Conservation (phyloP, 495 filamentous ascomycete species). For the Thermochaetoides thermophila region DNA sequence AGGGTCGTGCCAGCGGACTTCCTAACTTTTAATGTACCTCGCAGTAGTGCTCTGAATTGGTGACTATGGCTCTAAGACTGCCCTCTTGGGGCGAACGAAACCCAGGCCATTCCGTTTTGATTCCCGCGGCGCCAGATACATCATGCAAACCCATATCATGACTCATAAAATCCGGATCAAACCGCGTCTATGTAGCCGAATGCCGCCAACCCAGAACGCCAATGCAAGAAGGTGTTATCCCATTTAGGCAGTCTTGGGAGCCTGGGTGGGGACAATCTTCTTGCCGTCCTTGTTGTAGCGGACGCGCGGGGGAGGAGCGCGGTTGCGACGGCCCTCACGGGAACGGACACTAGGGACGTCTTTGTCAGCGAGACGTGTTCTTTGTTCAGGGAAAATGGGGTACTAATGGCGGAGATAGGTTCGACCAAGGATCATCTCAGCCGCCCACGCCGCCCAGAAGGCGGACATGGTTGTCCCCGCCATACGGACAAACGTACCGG, state of each 20-base stretch:
- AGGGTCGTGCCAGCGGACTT: too few relatives aligned
- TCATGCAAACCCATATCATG: constrained; percentile 15
- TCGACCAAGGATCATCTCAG: constrained; percentile 48
- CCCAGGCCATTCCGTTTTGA: constrained; percentile 13
- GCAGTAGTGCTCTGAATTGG: constrained; percentile 21
- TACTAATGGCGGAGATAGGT: constrained; percentile 24
- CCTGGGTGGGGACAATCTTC: constrained; percentile 89
- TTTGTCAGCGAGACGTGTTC: constrained; percentile 22
- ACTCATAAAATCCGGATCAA: constrained; percentile 17
- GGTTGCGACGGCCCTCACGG: constrained; percentile 92
- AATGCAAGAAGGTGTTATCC: constrained; percentile 7
- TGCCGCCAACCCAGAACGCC: constrained; percentile 18
- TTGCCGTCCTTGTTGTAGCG: constrained; percentile 99
- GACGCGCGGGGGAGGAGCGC: constrained; percentile 90
- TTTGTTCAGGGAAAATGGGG: constrained; percentile 8
- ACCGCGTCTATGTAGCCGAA: constrained; percentile 10
- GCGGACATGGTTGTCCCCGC: constrained; percentile 22
- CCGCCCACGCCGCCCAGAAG: constrained; percentile 29
- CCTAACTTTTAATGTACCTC: too few relatives aligned
- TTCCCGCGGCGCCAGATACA: constrained; percentile 9
- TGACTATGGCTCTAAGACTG: constrained; percentile 19
- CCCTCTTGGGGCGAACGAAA: constrained; percentile 8
- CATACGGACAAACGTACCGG: constrained; percentile 56
- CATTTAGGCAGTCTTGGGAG: constrained; percentile 26
- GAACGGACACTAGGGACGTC: constrained; percentile 70